phyloP scores from a whole-genome alignment of 208 protist genomes.

The Leishmania gerbilli region DNA sequence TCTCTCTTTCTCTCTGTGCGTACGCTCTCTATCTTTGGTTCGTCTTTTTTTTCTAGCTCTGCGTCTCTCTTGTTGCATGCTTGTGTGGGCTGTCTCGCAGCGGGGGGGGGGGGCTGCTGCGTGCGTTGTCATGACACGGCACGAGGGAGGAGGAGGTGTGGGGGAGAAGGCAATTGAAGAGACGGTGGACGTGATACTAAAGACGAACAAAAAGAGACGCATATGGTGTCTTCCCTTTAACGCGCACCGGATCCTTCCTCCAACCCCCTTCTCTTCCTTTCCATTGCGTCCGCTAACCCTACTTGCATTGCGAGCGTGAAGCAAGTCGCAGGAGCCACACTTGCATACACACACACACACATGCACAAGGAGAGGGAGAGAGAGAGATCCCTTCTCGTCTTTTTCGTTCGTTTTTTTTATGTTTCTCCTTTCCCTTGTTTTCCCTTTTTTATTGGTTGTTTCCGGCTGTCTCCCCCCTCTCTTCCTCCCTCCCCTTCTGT shows the following conservation, averaged over 20 bases:
- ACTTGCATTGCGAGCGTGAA: background rate
- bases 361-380: background rate
- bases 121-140: background rate
- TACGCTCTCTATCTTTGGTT: slow-evolving; percentile 4
- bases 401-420: background rate
- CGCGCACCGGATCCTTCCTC: background rate
- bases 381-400: background rate
- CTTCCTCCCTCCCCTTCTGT: background rate
- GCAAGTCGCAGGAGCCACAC: background rate
- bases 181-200: background rate
- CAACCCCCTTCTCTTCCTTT: background rate
- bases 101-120: background rate
- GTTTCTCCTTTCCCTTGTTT: background rate
- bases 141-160: background rate
- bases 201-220: background rate
- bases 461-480: background rate
- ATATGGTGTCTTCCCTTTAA: background rate
- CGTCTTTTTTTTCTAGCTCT: background rate
- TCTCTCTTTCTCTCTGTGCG: slow-evolving; percentile 7
- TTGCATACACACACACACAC: background rate
- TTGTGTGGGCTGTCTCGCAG: background rate
- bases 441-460: background rate
- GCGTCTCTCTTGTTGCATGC: slow-evolving; percentile 2
- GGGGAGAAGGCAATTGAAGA: background rate
- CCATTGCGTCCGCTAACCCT: background rate